Conservation (phyloP, 345 rosid species). For the Jatropha curcas region DNA sequence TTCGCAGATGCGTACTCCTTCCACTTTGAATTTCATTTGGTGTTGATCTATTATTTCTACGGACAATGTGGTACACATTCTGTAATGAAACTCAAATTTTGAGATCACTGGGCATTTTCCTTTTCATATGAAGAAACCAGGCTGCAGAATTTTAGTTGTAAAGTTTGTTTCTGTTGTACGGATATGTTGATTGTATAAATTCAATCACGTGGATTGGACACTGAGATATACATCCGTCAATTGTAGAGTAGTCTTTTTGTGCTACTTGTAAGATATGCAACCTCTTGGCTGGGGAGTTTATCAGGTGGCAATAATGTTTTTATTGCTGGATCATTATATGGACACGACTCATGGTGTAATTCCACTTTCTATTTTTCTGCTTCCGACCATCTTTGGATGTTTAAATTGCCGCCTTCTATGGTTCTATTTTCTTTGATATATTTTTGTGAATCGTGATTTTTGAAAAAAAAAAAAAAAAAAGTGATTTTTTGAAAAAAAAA, state of each 20-base stretch:
- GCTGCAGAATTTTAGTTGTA: neutral
- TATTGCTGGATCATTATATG: too few species aligned
- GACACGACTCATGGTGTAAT: too few species aligned
- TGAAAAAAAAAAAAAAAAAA: too few species aligned
- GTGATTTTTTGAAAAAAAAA: too few species aligned
- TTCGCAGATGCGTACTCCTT: slow-evolving; percentile 7
- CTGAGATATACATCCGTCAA: neutral
- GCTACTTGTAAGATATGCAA: neutral
- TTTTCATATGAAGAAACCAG: neutral
- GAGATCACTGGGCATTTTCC: neutral
- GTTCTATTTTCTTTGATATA: too few species aligned
- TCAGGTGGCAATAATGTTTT: too few species aligned
- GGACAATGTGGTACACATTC: neutral
- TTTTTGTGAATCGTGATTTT: too few species aligned
- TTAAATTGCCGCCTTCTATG: too few species aligned
- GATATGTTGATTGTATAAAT: too few species aligned
- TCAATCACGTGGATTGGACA: neutral
- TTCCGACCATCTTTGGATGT: too few species aligned
- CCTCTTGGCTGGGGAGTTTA: neutral
- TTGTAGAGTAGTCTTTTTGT: neutral
- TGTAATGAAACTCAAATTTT: slow-evolving; percentile 1
- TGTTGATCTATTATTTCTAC: neutral
- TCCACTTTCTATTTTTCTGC: too few species aligned
- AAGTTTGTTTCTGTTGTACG: neutral
- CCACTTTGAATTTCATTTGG: neutral